Evolutionary conservation across 1,284 basidiomycete species (phyloP).

Genomic region (Somion occarium): DNA sequence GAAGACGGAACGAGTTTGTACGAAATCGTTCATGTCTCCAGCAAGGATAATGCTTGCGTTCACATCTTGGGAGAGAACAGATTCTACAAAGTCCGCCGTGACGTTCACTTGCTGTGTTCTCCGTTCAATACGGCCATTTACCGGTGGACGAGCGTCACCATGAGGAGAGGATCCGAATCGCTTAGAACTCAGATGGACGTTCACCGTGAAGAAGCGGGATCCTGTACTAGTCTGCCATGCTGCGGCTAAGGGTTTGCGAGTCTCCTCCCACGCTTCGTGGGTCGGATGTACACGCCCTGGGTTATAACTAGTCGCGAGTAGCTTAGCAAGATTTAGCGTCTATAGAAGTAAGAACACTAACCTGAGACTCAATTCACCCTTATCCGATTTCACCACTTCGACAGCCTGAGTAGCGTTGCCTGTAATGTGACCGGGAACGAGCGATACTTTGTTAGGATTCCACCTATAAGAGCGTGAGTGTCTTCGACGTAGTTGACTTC

Average conservation of each 20-base stretch:
- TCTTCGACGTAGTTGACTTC: background rate
- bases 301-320: slow-evolving; percentile 39
- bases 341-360: slow-evolving; percentile 1
- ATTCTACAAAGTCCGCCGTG: slow-evolving; percentile 45
- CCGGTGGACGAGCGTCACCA: slow-evolving; percentile 54
- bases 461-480: no score
- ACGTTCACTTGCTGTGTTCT: slow-evolving; percentile 48
- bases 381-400: slow-evolving; percentile 13
- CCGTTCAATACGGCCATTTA: slow-evolving; percentile 46
- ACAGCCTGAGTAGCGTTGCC: slow-evolving; percentile 24
- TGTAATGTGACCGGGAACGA: slow-evolving; percentile 17
- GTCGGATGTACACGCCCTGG: slow-evolving; percentile 60
- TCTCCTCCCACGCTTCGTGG: slow-evolving; percentile 50
- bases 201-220: slow-evolving; percentile 51
- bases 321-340: background rate
- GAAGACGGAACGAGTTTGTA: slow-evolving; percentile 49
- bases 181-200: slow-evolving; percentile 59
- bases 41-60: slow-evolving; percentile 49
- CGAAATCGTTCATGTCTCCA: slow-evolving; percentile 64
- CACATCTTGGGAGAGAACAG: slow-evolving; percentile 39
- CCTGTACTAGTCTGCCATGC: slow-evolving; percentile 48
- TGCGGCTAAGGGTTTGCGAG: slow-evolving; percentile 60
- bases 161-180: slow-evolving; percentile 49
- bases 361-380: slow-evolving; percentile 18
- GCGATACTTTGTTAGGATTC: slow-evolving; percentile 24